A percentile compares a stretch with the other conserved stretches of the same genome.
These are phyloP conservation scores for Rhizopus sp. DNA, from an alignment of 371 early-diverging fungal genomes.

Conservation along the genomic window DNA sequence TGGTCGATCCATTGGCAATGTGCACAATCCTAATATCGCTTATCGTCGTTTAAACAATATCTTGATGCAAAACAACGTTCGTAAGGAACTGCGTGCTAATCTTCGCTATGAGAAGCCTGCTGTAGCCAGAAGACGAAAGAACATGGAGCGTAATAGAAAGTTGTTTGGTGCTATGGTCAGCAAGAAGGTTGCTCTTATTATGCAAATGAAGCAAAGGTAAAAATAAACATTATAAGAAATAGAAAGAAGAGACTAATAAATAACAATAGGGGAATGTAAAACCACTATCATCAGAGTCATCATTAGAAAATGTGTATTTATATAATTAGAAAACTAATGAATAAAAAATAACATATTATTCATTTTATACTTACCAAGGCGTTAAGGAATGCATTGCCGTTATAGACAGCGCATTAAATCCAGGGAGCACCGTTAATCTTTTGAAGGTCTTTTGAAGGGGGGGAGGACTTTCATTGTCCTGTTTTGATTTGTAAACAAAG, in stretches of 20 bases:
- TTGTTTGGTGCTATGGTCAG: slow-evolving; percentile 55
- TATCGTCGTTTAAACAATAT: slow-evolving; percentile 49
- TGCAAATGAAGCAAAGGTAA: slow-evolving; percentile 67
- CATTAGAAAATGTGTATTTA: background rate
- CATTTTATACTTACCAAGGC: no score
- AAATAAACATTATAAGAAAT: background rate
- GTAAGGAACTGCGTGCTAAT: slow-evolving; percentile 46
- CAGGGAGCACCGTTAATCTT: no score
- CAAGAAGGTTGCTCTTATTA: slow-evolving; percentile 60
- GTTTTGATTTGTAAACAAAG: no score
- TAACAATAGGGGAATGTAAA: slow-evolving; percentile 28
- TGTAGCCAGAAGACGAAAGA: slow-evolving; percentile 52
- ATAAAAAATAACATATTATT: no score
- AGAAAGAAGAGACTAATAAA: background rate
- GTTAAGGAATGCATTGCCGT: no score
- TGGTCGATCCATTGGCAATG: slow-evolving; percentile 51
- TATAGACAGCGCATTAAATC: no score
- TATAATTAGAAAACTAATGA: slow-evolving; percentile 8
- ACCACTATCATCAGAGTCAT: background rate
- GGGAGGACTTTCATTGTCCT: no score
- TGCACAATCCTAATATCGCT: slow-evolving; percentile 39
- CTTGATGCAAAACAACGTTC: slow-evolving; percentile 47
- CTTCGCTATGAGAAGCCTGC: slow-evolving; percentile 60
- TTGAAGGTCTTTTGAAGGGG: no score
- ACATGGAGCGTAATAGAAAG: slow-evolving; percentile 50